Evolutionary conservation across 176 grass and related monocot species (phyloP).

Genomic region (Triticum timopheevii): DNA sequence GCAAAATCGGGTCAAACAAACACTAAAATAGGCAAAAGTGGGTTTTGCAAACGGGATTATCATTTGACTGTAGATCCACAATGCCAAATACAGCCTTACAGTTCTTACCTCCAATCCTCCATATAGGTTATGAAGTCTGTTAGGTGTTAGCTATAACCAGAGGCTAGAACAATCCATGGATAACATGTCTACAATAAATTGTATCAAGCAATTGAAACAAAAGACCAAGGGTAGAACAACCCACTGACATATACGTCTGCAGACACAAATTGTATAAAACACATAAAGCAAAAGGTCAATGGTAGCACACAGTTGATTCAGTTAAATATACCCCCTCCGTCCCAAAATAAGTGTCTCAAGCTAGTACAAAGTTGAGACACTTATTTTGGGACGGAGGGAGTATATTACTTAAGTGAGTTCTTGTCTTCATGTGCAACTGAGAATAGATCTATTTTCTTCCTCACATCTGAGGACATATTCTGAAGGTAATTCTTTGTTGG

Average conservation of each 20-base stretch:
- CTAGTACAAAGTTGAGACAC: too few species aligned
- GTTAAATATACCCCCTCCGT: neutral
- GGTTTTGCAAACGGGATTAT: neutral
- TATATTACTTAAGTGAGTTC: neutral
- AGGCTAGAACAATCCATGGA: neutral
- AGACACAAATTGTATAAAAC: neutral
- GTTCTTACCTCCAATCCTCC: neutral
- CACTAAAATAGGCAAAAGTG: neutral
- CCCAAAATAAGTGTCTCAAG: too few species aligned
- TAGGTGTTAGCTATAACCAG: neutral
- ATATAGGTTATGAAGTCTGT: slow-evolving; percentile 18
- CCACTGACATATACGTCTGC: neutral
- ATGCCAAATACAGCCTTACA: neutral
- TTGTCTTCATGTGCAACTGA: neutral
- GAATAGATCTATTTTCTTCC: neutral
- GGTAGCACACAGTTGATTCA: neutral
- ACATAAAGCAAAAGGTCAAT: slow-evolving; percentile 8
- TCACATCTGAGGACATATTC: slow-evolving; percentile 17
- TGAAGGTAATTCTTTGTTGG: neutral
- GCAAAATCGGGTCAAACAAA: neutral
- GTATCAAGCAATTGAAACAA: neutral
- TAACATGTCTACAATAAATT: neutral
- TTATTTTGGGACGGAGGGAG: too few species aligned
- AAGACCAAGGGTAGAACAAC: neutral
- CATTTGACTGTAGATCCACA: neutral